Evolutionary conservation across 352 stramenopile species (phyloP).

Genomic region (Peronospora farinosa): DNA sequence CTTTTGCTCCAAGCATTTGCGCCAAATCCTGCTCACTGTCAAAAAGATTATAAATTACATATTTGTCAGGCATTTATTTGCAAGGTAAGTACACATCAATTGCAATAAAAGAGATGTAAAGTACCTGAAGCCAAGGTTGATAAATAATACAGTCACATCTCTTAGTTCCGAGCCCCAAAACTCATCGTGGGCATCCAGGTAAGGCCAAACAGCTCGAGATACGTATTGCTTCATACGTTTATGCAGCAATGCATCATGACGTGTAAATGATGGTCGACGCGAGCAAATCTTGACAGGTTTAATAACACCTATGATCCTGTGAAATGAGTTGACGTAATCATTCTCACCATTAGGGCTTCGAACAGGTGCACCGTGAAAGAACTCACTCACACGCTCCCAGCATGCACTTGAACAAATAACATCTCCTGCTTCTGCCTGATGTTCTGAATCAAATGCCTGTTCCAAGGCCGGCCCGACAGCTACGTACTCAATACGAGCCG

Average conservation of each 20-base stretch:
- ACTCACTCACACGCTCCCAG: slow-evolving; percentile 63
- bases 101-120: not conserved
- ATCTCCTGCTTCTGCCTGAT: slow-evolving; percentile 81
- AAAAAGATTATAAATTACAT: not conserved
- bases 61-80: not conserved
- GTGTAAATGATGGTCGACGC: slow-evolving; percentile 60
- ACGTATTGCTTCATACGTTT: slow-evolving; percentile 88
- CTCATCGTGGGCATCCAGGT: slow-evolving; percentile 87
- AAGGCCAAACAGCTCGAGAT: slow-evolving; percentile 88
- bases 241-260: slow-evolving; percentile 79
- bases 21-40: slow-evolving; percentile 66
- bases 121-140: slow-evolving; percentile 90
- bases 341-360: slow-evolving; percentile 6
- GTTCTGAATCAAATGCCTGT: slow-evolving; percentile 87
- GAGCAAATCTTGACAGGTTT: slow-evolving; percentile 63
- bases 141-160: slow-evolving; percentile 90
- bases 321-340: slow-evolving; percentile 26
- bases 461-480: slow-evolving; percentile 86
- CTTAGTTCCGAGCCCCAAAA: slow-evolving; percentile 90
- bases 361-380: slow-evolving; percentile 54
- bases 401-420: slow-evolving; percentile 85
- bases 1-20: slow-evolving; percentile 63
- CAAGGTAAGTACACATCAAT: not conserved
- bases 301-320: slow-evolving; percentile 54
- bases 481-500: slow-evolving; percentile 87